These are phyloP conservation scores for Colletotrichum aenigma DNA, from an alignment of 2,329 filamentous ascomycete genomes.

Conservation along the genomic window DNA sequence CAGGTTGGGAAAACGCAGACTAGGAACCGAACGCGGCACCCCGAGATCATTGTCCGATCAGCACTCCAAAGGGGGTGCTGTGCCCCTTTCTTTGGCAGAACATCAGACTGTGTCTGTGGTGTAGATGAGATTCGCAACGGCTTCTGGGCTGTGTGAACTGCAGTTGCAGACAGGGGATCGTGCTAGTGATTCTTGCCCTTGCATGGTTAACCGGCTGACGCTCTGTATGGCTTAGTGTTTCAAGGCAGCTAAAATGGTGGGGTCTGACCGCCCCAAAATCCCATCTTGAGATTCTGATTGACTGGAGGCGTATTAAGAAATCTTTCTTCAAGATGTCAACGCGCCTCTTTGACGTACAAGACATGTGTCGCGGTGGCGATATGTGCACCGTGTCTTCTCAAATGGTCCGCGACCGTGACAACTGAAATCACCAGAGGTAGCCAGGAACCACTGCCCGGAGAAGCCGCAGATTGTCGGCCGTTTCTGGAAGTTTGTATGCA, in stretches of 20 bases:
- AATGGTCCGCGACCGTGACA: not conserved
- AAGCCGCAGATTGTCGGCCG: not conserved
- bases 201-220: slow-evolving; percentile 6
- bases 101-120: not conserved
- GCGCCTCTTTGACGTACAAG: not conserved
- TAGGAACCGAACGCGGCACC: not conserved
- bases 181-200: not conserved
- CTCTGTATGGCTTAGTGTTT: slow-evolving; percentile 3
- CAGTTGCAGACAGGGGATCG: not conserved
- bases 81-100: not conserved
- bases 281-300: not conserved
- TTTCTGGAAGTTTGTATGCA: not conserved
- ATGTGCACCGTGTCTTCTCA: not conserved
- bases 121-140: not conserved
- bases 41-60: not conserved
- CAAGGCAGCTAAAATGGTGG: not conserved
- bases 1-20: not conserved
- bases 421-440: not conserved
- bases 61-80: not conserved
- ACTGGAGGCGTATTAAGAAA: not conserved
- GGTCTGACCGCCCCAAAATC: not conserved
- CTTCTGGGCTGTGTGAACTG: not conserved
- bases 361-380: not conserved
- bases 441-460: not conserved
- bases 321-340: not conserved